A percentile compares a stretch with the other conserved stretches of the same genome.
Evolutionary conservation across 306 rosid genomes (phyloP).

Genomic region (Glycyrrhiza uralensis): DNA sequence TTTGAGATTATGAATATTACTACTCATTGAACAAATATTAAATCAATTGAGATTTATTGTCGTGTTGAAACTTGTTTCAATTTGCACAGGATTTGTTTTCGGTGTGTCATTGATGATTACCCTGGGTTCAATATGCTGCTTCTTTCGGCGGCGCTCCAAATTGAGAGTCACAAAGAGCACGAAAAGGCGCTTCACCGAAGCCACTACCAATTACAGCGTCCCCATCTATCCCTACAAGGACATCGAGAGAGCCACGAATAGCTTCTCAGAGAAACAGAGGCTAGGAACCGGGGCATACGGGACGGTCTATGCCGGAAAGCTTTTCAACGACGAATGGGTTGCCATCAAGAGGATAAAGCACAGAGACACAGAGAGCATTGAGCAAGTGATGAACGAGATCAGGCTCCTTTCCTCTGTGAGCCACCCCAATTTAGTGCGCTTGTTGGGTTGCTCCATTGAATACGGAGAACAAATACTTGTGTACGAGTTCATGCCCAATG

Average conservation of each 20-base stretch:
- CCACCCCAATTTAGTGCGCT: slow-evolving; percentile 78
- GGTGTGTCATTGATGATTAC: slow-evolving; percentile 50
- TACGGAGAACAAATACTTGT: slow-evolving; percentile 74
- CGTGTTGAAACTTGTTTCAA: no score
- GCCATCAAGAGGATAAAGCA: slow-evolving; percentile 81
- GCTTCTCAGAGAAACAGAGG: slow-evolving; percentile 76
- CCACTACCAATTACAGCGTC: slow-evolving; percentile 63
- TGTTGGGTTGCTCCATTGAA: slow-evolving; percentile 86
- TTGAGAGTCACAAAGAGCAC: slow-evolving; percentile 55
- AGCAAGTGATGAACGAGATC: slow-evolving; percentile 86
- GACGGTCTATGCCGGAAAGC: slow-evolving; percentile 84
- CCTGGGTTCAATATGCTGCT: slow-evolving; percentile 51
- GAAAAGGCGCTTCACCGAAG: slow-evolving; percentile 72
- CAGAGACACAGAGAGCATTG: slow-evolving; percentile 65
- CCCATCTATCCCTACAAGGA: slow-evolving; percentile 73
- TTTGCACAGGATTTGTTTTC: slow-evolving; percentile 50
- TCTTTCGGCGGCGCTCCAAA: slow-evolving; percentile 55
- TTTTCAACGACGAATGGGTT: slow-evolving; percentile 60
- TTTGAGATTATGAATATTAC: background rate
- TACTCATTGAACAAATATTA: background rate
- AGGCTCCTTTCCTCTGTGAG: slow-evolving; percentile 72
- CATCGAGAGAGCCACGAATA: slow-evolving; percentile 74
- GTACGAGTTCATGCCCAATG: slow-evolving; percentile 91
- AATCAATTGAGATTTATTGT: background rate
- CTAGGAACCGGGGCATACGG: slow-evolving; percentile 91